A percentile compares a stretch with the other conserved stretches of the same genome.
Evolutionary conservation across 2,329 filamentous ascomycete species (phyloP).

Genomic region (Neofusicoccum laricinum): DNA sequence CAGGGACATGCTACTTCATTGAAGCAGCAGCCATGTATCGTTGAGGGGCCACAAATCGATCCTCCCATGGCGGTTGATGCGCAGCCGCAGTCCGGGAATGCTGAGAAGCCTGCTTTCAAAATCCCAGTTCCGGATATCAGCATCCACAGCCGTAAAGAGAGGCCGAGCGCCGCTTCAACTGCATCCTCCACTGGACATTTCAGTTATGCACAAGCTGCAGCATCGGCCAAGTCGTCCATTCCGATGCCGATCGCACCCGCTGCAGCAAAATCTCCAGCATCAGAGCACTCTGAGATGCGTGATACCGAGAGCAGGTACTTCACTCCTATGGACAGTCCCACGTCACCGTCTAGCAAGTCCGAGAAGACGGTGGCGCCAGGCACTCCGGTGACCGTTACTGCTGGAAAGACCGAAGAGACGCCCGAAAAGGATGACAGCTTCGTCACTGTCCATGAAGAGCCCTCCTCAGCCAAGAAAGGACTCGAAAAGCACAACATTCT

Average conservation of each 20-base stretch:
- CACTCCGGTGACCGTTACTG: not conserved
- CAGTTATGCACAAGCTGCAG: constrained; percentile 11
- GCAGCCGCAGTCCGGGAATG: not conserved
- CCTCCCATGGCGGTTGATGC: not conserved
- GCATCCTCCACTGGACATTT: not conserved
- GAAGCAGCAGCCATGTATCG: not conserved
- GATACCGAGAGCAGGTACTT: not conserved
- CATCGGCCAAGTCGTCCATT: not conserved
- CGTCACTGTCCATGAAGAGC: constrained; percentile 4
- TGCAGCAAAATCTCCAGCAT: not conserved
- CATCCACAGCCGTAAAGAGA: constrained; percentile 5
- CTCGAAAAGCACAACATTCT: too few relatives aligned
- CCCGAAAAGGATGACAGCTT: constrained; percentile 13
- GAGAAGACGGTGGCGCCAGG: not conserved
- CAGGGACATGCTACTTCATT: not conserved
- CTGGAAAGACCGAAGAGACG: not conserved
- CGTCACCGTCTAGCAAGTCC: not conserved
- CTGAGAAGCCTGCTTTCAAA: not conserved
- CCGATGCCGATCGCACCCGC: not conserved
- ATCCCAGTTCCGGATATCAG: not conserved
- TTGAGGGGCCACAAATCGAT: not conserved
- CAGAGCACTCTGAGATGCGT: not conserved
- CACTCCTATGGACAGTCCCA: not conserved
- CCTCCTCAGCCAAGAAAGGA: not conserved
- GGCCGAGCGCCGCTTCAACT: not conserved